Base-by-base conservation (phyloP, 164 flowering plant genomes). In the Santalum album region DNA sequence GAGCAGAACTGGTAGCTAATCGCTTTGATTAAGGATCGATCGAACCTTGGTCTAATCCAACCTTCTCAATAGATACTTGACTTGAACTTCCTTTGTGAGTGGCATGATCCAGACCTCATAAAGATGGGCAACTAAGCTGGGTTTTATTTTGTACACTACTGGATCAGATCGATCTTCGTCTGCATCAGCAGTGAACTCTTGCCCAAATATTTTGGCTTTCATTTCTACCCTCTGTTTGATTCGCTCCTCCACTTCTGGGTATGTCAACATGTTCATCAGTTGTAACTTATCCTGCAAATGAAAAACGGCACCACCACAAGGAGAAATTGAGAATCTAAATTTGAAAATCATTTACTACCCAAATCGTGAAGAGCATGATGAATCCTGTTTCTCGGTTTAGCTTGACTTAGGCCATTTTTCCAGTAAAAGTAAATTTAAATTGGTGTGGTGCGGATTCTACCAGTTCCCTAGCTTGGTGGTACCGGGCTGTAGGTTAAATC, bases 91-190 rank as follows among this genome's bases (percentile, higher is more conserved):
- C 71, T 92, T 92, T 5, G 96, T 92, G 56, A 92, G 53, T 22
- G 98, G 96, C 98, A 92, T 92, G 61, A 92, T 92, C 98, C 96
- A 84, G 21, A 78, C 79, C 0, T 84, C 89, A 66, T 88, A 92
- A 3, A 92, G 69, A 56, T 81, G 73, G 4, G 87, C 96, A 53
- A 86, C 83, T 54, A 86, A 57, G 67, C 71, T 74, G n/a, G 98
- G 98, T 19, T 61, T 65, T 46, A 92, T 92, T 67, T 86, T 92
- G 75, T 75, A 88, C 4, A 29, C n/a, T 0, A 70, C 78, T 2
- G 86, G 85, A 27, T 67, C 70, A 9, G 63, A 54, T 36, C 18
- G 70, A 25, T 67, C 68, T 46, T 48, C 68, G 6, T 46, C 55
- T 7, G n/a, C 68, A 17, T 54, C 51, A 12, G 59, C 35, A 10